Evolutionary conservation across 2,329 filamentous ascomycete genomes (phyloP).

Genomic region (Sporothrix luriei): DNA sequence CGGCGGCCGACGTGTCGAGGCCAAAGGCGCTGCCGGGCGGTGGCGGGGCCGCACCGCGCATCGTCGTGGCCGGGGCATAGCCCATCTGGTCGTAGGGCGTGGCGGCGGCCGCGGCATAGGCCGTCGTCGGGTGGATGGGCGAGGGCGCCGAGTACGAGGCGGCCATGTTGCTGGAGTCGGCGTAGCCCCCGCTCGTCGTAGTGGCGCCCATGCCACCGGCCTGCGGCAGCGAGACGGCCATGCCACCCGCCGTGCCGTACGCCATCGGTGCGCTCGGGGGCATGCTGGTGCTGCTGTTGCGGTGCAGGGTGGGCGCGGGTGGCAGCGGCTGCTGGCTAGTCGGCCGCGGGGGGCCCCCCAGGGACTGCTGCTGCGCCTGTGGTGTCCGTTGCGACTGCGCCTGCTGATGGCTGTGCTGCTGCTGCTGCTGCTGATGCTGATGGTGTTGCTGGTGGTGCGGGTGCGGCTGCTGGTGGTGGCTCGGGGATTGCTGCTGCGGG

Average conservation of each 20-base stretch:
- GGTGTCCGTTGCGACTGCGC: too few relatives aligned
- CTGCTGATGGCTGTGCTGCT: too few relatives aligned
- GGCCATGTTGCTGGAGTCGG: constrained; percentile 16
- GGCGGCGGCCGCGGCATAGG: constrained; percentile 66
- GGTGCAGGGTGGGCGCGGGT: constrained; percentile 51
- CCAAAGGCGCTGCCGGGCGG: constrained; percentile 49
- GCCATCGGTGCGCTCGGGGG: background rate
- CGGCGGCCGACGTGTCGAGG: constrained; percentile 15
- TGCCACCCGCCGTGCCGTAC: background rate
- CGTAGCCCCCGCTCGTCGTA: constrained; percentile 14
- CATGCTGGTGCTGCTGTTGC: constrained; percentile 24
- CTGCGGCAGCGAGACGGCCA: background rate
- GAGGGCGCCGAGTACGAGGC: constrained; percentile 54
- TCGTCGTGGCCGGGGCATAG: constrained; percentile 69
- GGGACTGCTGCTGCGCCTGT: background rate
- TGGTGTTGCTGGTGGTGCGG: constrained; percentile 5
- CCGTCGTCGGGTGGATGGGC: constrained; percentile 57
- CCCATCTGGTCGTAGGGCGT: constrained; percentile 75
- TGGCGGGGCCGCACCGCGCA: constrained; percentile 56
- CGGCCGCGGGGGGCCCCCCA: constrained; percentile 38
- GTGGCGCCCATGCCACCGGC: background rate
- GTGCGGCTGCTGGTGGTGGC: constrained; percentile 40
- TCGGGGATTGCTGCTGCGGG: constrained; percentile 15
- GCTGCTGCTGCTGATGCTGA: background rate
- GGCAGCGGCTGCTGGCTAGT: constrained; percentile 30